Evolutionary conservation across 2,329 filamentous ascomycete genomes (phyloP).

Genomic region (Pseudogymnoascus sp.): DNA sequence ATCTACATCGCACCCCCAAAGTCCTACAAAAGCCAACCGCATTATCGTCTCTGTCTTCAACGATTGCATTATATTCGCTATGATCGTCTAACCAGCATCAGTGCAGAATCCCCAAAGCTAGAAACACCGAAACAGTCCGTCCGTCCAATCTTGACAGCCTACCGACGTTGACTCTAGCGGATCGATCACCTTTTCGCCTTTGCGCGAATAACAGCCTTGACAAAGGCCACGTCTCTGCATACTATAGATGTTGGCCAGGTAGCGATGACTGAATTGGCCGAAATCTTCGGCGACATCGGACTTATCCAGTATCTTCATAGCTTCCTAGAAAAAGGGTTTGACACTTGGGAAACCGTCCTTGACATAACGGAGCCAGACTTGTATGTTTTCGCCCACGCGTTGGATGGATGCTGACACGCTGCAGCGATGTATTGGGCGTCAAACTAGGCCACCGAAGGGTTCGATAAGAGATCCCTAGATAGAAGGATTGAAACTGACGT

Average conservation of each 20-base stretch:
- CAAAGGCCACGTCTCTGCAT: not conserved
- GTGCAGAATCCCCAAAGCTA: fast-evolving
- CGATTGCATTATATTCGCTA: too few relatives aligned
- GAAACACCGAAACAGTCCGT: too few relatives aligned
- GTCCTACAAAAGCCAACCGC: too few relatives aligned
- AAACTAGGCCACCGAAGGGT: conserved; percentile 76
- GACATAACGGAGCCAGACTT: conserved; percentile 47
- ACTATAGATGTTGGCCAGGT: conserved; percentile 26
- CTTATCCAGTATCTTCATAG: conserved; percentile 66
- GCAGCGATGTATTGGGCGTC: conserved; percentile 62
- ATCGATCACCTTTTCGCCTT: too few relatives aligned
- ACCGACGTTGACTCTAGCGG: too few relatives aligned
- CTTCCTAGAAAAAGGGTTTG: conserved; percentile 73
- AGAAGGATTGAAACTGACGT: conserved; percentile 64
- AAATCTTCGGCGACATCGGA: conserved; percentile 65
- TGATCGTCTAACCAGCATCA: too few relatives aligned
- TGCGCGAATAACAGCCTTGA: too few relatives aligned
- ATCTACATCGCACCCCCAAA: too few relatives aligned
- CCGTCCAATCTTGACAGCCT: too few relatives aligned
- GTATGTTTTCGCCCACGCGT: conserved; percentile 32
- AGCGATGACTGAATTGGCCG: conserved; percentile 46
- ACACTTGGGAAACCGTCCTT: conserved; percentile 69
- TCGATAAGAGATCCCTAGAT: conserved; percentile 63
- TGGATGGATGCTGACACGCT: conserved; percentile 14
- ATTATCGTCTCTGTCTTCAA: too few relatives aligned